Base-by-base conservation (phyloP, 345 rosid species). In the Leavenworthia alabamica region DNA sequence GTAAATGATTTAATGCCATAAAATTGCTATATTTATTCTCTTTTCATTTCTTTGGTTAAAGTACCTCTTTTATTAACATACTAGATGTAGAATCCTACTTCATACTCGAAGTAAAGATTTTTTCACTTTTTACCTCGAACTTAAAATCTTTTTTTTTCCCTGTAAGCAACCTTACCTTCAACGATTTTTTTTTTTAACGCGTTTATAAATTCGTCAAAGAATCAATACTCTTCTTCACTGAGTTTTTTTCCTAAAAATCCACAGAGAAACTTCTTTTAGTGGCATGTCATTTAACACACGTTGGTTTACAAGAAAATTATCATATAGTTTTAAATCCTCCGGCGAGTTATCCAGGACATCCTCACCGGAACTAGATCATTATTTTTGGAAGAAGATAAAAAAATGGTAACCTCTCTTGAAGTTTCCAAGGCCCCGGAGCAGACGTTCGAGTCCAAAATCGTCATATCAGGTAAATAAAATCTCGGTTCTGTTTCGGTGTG, bases 361-460 rank as follows among this genome's bases (percentile, higher is more conserved):
- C 8, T 22, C 56, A 19, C 63, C 23, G 2, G 45, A 53, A 15
- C 52, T 26, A 29, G 19, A 44, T n/a, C n/a, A 19, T 32, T 36
- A 32, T 4, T 43, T 11, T 61, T 6, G 10, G 49, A 57, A 57
- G 46, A 37, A 51, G 39, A 22, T 14, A 12, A 3, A 60, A 56
- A 67, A 68, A 69, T 69, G 74, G 50, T 8, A 6, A 47, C 44
- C 36, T 29, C 55, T 52, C 32, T 55, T 8, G 52, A 62, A 39
- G 45, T 62, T 9, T 13, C 73, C 20, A 61, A 70, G 1, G 20
- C 56, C 24, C 22, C 42, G n/a, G 62, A 60, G 33, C 26, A 43
- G 32, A 53, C 6, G 44, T 4, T 41, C 12, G 65, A 68, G 61
- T 60, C 67, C 43, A 69, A 53, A 43, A 53, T 52, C 56, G 16